phyloP scores from a whole-genome alignment of 305 asterid species.

The Ilex paraguariensis region DNA sequence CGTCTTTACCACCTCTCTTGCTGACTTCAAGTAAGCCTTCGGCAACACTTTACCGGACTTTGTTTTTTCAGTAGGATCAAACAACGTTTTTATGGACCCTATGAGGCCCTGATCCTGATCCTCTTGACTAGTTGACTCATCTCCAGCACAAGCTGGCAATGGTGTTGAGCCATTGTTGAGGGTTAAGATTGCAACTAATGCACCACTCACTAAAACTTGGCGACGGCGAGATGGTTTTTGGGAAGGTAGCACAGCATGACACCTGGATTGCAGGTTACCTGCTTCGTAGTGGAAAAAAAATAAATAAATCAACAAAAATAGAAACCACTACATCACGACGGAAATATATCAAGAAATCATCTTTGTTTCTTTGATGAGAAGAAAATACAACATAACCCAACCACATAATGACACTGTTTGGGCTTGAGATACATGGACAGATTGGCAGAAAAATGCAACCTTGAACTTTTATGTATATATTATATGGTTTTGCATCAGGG shows the following conservation, averaged over 20 bases:
- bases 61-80: slow-evolving; percentile 87
- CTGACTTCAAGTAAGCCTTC: slow-evolving; percentile 85
- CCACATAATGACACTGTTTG: too few species aligned
- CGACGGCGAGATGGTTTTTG: too few species aligned
- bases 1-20: slow-evolving; percentile 78
- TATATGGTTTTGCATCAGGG: too few species aligned
- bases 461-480: too few species aligned
- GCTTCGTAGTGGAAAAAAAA: slow-evolving; percentile 1
- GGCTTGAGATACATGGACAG: not conserved
- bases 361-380: too few species aligned
- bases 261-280: slow-evolving; percentile 34
- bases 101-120: slow-evolving; percentile 46
- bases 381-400: too few species aligned
- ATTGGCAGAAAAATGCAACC: too few species aligned
- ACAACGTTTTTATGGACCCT: slow-evolving; percentile 59
- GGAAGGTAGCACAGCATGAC: slow-evolving; percentile 17
- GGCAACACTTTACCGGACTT: slow-evolving; percentile 81
- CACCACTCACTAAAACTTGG: slow-evolving; percentile 6
- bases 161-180: slow-evolving; percentile 21
- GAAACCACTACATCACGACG: too few species aligned
- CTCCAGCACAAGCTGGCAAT: slow-evolving; percentile 48
- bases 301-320: not conserved
- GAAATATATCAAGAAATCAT: too few species aligned
- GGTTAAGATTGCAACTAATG: slow-evolving; percentile 31
- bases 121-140: slow-evolving; percentile 20